Evolutionary conservation across 2,329 filamentous ascomycete genomes (phyloP), one percentile per base, ranked within the genome.

Genomic region (Teratosphaeria zuluensis): DNA sequence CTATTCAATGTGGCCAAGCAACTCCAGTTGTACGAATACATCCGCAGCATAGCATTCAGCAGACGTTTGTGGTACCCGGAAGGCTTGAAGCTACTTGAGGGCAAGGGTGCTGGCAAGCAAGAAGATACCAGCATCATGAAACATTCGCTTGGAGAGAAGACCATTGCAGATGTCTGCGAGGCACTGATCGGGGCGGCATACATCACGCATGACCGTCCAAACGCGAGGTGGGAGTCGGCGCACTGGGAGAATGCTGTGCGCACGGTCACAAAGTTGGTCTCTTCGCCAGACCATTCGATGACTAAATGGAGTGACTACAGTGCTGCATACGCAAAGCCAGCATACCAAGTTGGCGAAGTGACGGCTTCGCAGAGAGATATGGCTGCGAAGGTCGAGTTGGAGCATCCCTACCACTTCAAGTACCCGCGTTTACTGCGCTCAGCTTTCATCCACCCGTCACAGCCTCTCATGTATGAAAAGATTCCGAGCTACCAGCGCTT

Each of bases 401-500:
- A 81, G 52, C 77, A 87, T 58, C 74, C 77, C 0, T 88, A 89
- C 66, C 76, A 75, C 33, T 99, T 99, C 77, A 81, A 78, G 1
- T 85, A 88, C 62, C 88, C 92, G 5, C 82, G 85, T 2, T 78
- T 97, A 0, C 78, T 95, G 0, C 83, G 89, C 6, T 95, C 89
- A 3, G 92, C 91, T 0, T 95, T 97, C 71, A 87, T 86, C 32
- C 94, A 97, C 68, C 87, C 92, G 0, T 96, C 92, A 0, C 89
- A 90, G 66, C 86, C 89, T 2, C 82, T 80, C 58, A 78, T 81
- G 4, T 91, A 85, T 75, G 89, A 92, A 61, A 81, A 82, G n/a
- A 81, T 96, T 0, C 92, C 92, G 0, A 87, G 84, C 69, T 96
- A 97, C 68, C 91, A 99, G 68, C 84, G 92, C 1, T 82, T 97